phyloP scores from a whole-genome alignment of 2,329 filamentous ascomycete genomes.

The Cyphellophora europaea region DNA sequence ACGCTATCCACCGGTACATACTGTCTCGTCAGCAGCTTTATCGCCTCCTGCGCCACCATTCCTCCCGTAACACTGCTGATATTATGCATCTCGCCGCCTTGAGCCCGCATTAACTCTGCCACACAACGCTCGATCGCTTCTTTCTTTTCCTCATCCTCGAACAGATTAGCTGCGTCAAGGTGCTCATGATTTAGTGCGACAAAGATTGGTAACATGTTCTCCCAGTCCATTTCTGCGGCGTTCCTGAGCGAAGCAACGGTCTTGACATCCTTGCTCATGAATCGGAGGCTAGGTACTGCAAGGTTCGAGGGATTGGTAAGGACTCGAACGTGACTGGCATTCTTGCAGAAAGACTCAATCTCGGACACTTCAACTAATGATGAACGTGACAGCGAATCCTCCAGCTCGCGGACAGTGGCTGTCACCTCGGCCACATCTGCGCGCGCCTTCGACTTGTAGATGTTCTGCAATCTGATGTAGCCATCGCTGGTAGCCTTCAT shows the following conservation, averaged over 20 bases:
- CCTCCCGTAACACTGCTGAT: slow-evolving; percentile 80
- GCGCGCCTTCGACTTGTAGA: slow-evolving; percentile 84
- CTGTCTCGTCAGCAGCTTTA: slow-evolving; percentile 66
- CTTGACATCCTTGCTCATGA: slow-evolving; percentile 10
- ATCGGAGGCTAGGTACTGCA: slow-evolving; percentile 10
- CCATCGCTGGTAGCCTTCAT: slow-evolving; percentile 93
- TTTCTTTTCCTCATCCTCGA: slow-evolving; percentile 32
- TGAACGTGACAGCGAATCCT: slow-evolving; percentile 36
- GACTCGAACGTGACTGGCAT: slow-evolving; percentile 84
- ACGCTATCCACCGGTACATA: slow-evolving; percentile 57
- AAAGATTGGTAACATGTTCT: slow-evolving; percentile 60
- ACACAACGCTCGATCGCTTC: slow-evolving; percentile 43
- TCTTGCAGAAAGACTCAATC: slow-evolving; percentile 90
- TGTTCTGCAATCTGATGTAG: slow-evolving; percentile 81
- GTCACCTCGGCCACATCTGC: slow-evolving; percentile 69
- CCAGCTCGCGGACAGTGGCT: slow-evolving; percentile 48
- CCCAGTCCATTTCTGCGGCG: slow-evolving; percentile 33
- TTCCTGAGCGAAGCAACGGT: slow-evolving; percentile 7
- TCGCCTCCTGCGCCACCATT: slow-evolving; percentile 91
- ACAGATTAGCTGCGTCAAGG: slow-evolving; percentile 23
- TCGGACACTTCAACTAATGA: slow-evolving; percentile 55
- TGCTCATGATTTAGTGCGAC: slow-evolving; percentile 46
- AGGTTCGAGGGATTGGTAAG: slow-evolving; percentile 54
- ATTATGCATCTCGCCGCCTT: slow-evolving; percentile 84
- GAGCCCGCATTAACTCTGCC: slow-evolving; percentile 64